These are phyloP conservation scores for Furcasterigmium furcatum DNA, from an alignment of 2,329 filamentous ascomycete species.

Conservation along the genomic window DNA sequence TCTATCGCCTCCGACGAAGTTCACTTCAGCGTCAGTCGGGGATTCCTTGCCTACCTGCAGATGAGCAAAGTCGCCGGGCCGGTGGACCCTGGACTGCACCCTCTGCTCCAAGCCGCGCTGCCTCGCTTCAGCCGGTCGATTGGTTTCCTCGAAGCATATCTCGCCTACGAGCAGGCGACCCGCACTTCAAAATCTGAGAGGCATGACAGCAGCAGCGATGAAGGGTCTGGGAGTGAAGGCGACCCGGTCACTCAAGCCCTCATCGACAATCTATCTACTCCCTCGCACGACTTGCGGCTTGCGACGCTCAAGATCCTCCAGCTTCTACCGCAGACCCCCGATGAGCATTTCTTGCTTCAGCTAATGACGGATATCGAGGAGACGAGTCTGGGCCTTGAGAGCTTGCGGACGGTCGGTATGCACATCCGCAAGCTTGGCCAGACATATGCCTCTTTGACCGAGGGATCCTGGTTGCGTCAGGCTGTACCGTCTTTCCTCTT, in stretches of 20 bases:
- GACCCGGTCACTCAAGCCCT: slow-evolving; percentile 63
- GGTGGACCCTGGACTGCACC: slow-evolving; percentile 59
- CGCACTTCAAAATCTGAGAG: slow-evolving; percentile 3
- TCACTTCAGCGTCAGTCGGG: slow-evolving; percentile 72
- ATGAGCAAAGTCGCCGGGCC: slow-evolving; percentile 58
- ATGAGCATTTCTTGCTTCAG: slow-evolving; percentile 48
- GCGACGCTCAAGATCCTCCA: slow-evolving; percentile 71
- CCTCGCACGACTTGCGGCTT: slow-evolving; percentile 71
- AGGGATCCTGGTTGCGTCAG: slow-evolving; percentile 63
- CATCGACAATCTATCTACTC: slow-evolving; percentile 69
- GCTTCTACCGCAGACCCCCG: slow-evolving; percentile 48
- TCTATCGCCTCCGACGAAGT: slow-evolving; percentile 58
- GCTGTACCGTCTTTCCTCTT: slow-evolving; percentile 83
- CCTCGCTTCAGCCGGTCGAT: slow-evolving; percentile 62
- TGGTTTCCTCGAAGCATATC: slow-evolving; percentile 63
- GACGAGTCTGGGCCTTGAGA: slow-evolving; percentile 73
- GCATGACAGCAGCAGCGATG: slow-evolving; percentile 36
- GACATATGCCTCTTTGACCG: slow-evolving; percentile 56
- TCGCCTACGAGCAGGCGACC: slow-evolving; percentile 48
- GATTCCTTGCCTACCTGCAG: slow-evolving; percentile 69
- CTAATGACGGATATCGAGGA: slow-evolving; percentile 79
- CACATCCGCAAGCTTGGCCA: slow-evolving; percentile 74
- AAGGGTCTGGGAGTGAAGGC: slow-evolving; percentile 41
- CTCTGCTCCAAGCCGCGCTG: slow-evolving; percentile 62
- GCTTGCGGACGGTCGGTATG: slow-evolving; percentile 76